These are phyloP conservation scores for Sporobolomyces pararoseus DNA, from an alignment of 768 basidiomycete species.

Conservation along the genomic window DNA sequence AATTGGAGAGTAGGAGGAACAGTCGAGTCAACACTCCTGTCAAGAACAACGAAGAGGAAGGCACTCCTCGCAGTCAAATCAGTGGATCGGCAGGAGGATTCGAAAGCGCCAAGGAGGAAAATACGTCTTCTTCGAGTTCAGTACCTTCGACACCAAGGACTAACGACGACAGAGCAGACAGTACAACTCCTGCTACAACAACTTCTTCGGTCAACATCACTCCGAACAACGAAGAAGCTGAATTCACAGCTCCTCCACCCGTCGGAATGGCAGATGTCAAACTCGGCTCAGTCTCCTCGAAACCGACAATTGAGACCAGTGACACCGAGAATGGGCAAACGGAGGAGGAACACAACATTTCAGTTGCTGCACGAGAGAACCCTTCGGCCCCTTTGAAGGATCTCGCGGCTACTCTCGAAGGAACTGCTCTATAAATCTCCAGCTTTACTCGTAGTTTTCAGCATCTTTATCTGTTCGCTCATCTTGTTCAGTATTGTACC, in stretches of 20 bases:
- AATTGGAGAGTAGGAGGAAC: neutral
- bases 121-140: neutral
- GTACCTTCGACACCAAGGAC: neutral
- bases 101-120: neutral
- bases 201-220: neutral
- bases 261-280: neutral
- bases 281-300: neutral
- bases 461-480: too few relatives aligned
- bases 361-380: constrained; percentile 21
- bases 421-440: constrained; percentile 15
- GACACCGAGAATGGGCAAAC: too few relatives aligned
- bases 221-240: neutral
- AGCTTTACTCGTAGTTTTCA: too few relatives aligned
- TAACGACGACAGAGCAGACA: too few relatives aligned
- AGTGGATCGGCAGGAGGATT: too few relatives aligned
- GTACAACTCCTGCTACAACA: neutral
- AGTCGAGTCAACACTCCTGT: neutral
- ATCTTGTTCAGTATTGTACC: too few relatives aligned
- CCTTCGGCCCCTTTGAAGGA: constrained; percentile 26
- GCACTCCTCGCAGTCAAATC: too few relatives aligned
- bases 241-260: neutral
- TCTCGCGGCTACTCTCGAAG: constrained; percentile 21
- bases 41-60: neutral
- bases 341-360: constrained; percentile 11
- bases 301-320: neutral